phyloP scores from a whole-genome alignment of 768 basidiomycete genomes.

The Lentinula sp. region DNA sequence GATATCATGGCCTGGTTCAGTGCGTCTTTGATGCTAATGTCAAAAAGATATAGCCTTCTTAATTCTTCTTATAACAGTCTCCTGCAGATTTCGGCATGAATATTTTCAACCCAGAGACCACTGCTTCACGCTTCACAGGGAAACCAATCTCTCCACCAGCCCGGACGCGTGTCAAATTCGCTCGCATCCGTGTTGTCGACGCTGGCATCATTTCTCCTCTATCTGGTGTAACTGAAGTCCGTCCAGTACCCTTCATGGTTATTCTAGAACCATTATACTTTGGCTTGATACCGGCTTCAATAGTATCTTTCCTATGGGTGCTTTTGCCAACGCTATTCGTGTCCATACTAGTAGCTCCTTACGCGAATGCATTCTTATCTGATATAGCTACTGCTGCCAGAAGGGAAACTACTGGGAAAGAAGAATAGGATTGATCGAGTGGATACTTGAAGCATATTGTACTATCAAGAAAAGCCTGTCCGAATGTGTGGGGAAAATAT shows the following conservation, averaged over 20 bases:
- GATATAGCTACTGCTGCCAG: not conserved
- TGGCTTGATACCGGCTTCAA: conserved; percentile 52
- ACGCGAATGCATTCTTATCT: not conserved
- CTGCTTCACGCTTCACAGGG: conserved; percentile 6
- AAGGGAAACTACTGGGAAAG: not conserved
- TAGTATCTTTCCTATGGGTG: conserved; percentile 15
- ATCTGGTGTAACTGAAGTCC: conserved; percentile 11
- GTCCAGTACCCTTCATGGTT: conserved; percentile 44
- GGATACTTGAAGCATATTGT: not conserved
- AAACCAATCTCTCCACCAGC: not conserved
- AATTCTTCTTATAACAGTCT: conserved; percentile 17
- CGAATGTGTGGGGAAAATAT: conserved; percentile 53
- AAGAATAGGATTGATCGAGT: not conserved
- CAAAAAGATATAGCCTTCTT: not conserved
- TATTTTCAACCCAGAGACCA: conserved; percentile 20
- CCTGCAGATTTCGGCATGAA: conserved; percentile 34
- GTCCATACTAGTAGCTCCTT: not conserved
- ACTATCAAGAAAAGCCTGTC: conserved; percentile 37
- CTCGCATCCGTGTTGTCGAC: conserved; percentile 49
- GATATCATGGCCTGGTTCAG: conserved; percentile 30
- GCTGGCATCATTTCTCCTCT: conserved; percentile 45
- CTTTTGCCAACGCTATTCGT: not conserved
- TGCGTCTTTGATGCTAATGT: conserved; percentile 14
- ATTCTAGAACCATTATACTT: conserved; percentile 54
- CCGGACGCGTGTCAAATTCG: conserved; percentile 42